Evolutionary conservation across 306 rosid species (phyloP).

Genomic region (Cicer bijugum): DNA sequence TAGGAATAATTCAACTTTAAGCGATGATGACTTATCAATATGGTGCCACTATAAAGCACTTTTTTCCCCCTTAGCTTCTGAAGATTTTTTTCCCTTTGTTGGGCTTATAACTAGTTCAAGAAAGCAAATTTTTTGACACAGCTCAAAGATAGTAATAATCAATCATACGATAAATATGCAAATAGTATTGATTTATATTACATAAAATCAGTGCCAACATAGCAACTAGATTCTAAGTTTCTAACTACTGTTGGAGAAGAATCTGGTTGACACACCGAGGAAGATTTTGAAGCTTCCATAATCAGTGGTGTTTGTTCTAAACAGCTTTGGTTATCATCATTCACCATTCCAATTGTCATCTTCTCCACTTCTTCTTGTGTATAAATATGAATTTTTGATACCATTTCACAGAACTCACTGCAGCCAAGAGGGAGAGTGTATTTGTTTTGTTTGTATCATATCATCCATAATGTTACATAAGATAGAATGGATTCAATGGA

Average conservation of each 20-base stretch:
- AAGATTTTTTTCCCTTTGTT: too few relatives aligned
- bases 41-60: too few relatives aligned
- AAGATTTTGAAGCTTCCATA: slow-evolving; percentile 83
- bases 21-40: too few relatives aligned
- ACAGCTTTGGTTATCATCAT: slow-evolving; percentile 85
- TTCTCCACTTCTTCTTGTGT: slow-evolving; percentile 94
- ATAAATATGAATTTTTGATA: slow-evolving; percentile 79
- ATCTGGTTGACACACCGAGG: slow-evolving; percentile 91
- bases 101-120: background rate
- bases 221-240: slow-evolving; percentile 59
- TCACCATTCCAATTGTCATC: slow-evolving; percentile 79
- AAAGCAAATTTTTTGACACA: background rate
- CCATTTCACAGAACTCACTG: slow-evolving; percentile 91
- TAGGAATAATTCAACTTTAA: too few relatives aligned
- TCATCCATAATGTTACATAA: slow-evolving; percentile 1
- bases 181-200: slow-evolving; percentile 32
- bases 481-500: background rate
- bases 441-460: slow-evolving; percentile 7
- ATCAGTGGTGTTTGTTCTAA: slow-evolving; percentile 77
- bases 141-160: background rate
- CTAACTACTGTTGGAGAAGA: slow-evolving; percentile 75
- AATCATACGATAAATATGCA: slow-evolving; percentile 34
- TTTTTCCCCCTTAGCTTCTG: too few relatives aligned
- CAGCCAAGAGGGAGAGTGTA: slow-evolving; percentile 36
- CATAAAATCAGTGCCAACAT: slow-evolving; percentile 41